Evolutionary conservation across 75 land plant species (phyloP), one percentile per base, ranked within the genome.

Genomic region (Picea sitchensis): DNA sequence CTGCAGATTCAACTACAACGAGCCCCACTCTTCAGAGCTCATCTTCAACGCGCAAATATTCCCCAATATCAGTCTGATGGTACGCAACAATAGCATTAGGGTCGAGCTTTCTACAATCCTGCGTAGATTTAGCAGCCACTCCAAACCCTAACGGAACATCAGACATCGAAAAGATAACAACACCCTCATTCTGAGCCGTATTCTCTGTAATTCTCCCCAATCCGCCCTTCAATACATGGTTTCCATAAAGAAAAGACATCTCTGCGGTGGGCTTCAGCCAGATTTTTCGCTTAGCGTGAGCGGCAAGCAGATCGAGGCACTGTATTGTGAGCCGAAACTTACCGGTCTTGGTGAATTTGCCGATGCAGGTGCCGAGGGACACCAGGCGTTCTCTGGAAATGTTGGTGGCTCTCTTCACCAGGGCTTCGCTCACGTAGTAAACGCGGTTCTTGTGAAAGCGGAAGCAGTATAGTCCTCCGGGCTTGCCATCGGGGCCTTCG

Each of bases 101-200:
- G 71, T 92, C 95, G 83, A 93, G 73, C 87, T 95, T 92, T 80
- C 98, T 76, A 76, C 95, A 92, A 59, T 92, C 95, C 75, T 84
- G 82, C 4, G 95, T 91, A 30, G 86, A 81, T 81, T 93, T 90
- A 1, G 93, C 91, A 8, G 93, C 93, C 38, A 92, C 77, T 4
- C 98, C 98, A 68, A 95, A 95, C 61, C 98, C 98, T 65, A 95
- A 77, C 13, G 98, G 91, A 76, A 95, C 72, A 75, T 95, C 95
- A 0, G 90, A 82, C 95, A 92, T 92, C 1, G 88, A 85, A 77
- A 85, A 89, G 20, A 94, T 89, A 4, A 94, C 93, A n/a, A 94
- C 95, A 58, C 95, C 98, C 77, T 95, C 91, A 36, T 89, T 88
- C 30, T 86, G 81, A 13, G 78, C 23, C 76, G 88, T 88, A 71